Conservation (phyloP, 2,329 filamentous ascomycete species). For the Cryphonectria japonica region DNA sequence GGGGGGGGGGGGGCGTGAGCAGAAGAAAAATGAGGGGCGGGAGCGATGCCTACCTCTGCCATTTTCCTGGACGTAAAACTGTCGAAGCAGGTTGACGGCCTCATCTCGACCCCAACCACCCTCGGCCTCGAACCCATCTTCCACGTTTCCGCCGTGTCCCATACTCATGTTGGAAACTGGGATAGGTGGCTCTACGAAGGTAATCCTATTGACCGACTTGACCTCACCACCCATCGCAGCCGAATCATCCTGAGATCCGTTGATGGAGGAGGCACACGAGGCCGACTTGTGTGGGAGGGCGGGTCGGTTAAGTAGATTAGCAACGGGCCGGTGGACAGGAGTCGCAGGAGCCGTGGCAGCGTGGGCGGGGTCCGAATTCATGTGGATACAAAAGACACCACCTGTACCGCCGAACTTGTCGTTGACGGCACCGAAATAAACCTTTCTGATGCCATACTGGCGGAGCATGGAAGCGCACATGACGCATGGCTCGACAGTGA, state of each 20-base stretch:
- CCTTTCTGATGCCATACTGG: conserved; percentile 83
- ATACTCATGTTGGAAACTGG: conserved; percentile 36
- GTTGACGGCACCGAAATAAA: conserved; percentile 94
- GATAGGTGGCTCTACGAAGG: conserved; percentile 27
- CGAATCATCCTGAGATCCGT: conserved; percentile 28
- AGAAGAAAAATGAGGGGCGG: neutral
- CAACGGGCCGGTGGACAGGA: conserved; percentile 36
- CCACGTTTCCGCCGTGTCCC: conserved; percentile 69
- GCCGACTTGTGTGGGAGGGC: conserved; percentile 25
- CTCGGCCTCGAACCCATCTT: conserved; percentile 78
- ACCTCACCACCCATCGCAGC: conserved; percentile 19
- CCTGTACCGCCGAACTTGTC: conserved; percentile 97
- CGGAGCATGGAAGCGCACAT: conserved; percentile 96
- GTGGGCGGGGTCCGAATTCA: conserved; percentile 52
- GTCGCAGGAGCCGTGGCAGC: conserved; percentile 31
- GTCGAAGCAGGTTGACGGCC: conserved; percentile 86
- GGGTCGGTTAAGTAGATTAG: conserved; percentile 26
- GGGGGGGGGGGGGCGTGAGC: too few relatives aligned
- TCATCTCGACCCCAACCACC: conserved; percentile 90
- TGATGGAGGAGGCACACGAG: conserved; percentile 25
- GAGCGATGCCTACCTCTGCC: conserved; percentile 68
- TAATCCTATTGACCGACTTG: conserved; percentile 26
- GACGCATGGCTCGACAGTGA: conserved; percentile 97
- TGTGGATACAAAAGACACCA: conserved; percentile 86
- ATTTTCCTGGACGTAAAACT: conserved; percentile 98